Conservation (phyloP, 1,139 yeast genomes). For the Candida tetrigidarum region DNA sequence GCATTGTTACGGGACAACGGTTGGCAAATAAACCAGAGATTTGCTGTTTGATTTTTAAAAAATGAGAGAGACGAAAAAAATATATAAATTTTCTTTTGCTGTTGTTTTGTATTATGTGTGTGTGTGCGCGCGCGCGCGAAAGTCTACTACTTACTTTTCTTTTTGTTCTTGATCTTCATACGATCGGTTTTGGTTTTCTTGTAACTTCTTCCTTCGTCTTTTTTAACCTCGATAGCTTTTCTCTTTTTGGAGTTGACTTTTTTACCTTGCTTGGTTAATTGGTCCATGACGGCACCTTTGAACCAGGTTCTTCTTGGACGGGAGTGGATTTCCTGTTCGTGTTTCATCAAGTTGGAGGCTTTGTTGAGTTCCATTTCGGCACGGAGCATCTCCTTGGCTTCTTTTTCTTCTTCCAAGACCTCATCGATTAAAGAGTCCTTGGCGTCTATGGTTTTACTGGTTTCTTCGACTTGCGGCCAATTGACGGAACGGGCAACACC, state of each 20-base stretch:
- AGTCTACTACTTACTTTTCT: conserved; percentile 6
- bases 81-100: not conserved
- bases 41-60: not conserved
- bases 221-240: conserved; percentile 51
- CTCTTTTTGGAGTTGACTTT: conserved; percentile 61
- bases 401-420: conserved; percentile 84
- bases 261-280: conserved; percentile 48
- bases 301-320: conserved; percentile 99
- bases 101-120: too few relatives aligned
- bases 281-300: conserved; percentile 59
- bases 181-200: conserved; percentile 76
- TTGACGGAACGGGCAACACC: conserved; percentile 85
- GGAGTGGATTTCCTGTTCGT: conserved; percentile 79
- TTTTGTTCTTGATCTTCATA: conserved; percentile 21
- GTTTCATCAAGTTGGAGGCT: conserved; percentile 82
- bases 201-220: conserved; percentile 52
- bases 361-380: conserved; percentile 92
- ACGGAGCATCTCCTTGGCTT: conserved; percentile 78
- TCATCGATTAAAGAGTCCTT: conserved; percentile 70
- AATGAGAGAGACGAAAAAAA: too few relatives aligned
- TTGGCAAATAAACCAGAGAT: not conserved
- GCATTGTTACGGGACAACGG: conserved; percentile 20
- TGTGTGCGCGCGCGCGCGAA: too few relatives aligned
- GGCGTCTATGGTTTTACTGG: conserved; percentile 60
- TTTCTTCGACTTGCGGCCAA: conserved; percentile 79